Evolutionary conservation across 225 moss, liverwort and hornwort genomes (phyloP).

Genomic region (Sphagnum contortum): DNA sequence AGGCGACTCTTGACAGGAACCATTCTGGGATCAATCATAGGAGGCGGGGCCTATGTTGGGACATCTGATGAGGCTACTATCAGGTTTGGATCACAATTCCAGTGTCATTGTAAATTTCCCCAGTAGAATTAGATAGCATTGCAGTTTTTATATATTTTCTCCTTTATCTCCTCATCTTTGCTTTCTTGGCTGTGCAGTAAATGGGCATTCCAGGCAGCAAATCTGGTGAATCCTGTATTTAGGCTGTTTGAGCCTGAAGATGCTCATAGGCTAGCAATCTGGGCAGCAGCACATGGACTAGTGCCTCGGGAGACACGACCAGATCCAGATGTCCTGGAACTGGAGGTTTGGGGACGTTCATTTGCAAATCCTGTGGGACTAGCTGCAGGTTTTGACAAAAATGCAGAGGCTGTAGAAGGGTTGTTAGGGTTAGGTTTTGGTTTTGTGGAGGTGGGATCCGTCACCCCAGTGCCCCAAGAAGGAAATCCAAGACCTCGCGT

Average conservation of each 20-base stretch:
- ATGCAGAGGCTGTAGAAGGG: constrained; percentile 95
- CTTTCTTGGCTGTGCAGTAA: constrained; percentile 33
- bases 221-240: constrained; percentile 68
- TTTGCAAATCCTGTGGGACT: constrained; percentile 90
- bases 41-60: constrained; percentile 80
- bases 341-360: constrained; percentile 77
- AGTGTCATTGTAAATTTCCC: no score
- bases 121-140: not conserved
- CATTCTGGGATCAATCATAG: constrained; percentile 78
- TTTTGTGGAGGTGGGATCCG: constrained; percentile 94
- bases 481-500: constrained; percentile 93
- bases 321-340: constrained; percentile 54
- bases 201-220: constrained; percentile 90
- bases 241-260: constrained; percentile 82
- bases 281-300: constrained; percentile 86
- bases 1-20: constrained; percentile 83
- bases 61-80: constrained; percentile 91
- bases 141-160: not conserved
- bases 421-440: constrained; percentile 90
- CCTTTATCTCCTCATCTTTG: no score
- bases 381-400: constrained; percentile 97
- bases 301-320: constrained; percentile 84
- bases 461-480: constrained; percentile 93
- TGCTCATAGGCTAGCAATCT: constrained; percentile 87
- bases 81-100: constrained; percentile 21